phyloP scores from a whole-genome alignment of 495 filamentous ascomycete genomes.

The Penicillium ochrochloron region DNA sequence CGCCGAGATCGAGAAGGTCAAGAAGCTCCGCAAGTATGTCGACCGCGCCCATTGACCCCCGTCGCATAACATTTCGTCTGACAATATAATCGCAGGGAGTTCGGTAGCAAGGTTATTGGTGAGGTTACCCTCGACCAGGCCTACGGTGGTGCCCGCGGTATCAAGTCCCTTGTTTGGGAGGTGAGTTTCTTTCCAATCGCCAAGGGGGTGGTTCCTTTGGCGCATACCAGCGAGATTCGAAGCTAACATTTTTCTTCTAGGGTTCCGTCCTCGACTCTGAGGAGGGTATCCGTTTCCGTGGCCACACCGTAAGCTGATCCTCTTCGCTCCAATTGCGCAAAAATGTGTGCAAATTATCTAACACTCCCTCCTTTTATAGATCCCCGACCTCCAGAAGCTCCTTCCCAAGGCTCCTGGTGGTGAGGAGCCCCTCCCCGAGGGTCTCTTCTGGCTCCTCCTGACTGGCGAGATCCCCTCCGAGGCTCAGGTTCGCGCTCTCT shows the following conservation, averaged over 20 bases:
- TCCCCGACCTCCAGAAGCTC: constrained; percentile 96
- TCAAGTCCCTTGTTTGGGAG: constrained; percentile 98
- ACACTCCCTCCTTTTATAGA: constrained; percentile 51
- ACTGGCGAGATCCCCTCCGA: constrained; percentile 96
- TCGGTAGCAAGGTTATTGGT: constrained; percentile 91
- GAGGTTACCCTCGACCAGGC: constrained; percentile 99
- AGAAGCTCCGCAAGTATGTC: constrained; percentile 90
- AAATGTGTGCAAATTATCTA: constrained; percentile 17
- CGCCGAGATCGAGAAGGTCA: constrained; percentile 97
- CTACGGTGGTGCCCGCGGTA: constrained; percentile 97
- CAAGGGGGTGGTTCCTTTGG: neutral
- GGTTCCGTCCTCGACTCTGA: constrained; percentile 97
- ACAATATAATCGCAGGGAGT: constrained; percentile 63
- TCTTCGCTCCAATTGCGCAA: neutral
- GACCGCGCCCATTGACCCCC: constrained; percentile 3
- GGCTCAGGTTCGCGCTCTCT: constrained; percentile 96
- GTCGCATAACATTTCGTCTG: neutral
- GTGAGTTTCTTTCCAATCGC: constrained; percentile 39
- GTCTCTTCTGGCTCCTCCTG: constrained; percentile 99
- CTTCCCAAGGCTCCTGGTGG: constrained; percentile 96
- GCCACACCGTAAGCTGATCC: constrained; percentile 71
- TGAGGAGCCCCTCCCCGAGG: constrained; percentile 95
- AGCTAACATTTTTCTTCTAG: constrained; percentile 38
- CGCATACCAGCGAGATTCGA: neutral
- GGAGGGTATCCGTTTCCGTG: constrained; percentile 98